Percentiles rank a stretch among this genome's conserved stretches.
Evolutionary conservation across 495 filamentous ascomycete genomes (phyloP).

Genomic region (Podospora anserina): DNA sequence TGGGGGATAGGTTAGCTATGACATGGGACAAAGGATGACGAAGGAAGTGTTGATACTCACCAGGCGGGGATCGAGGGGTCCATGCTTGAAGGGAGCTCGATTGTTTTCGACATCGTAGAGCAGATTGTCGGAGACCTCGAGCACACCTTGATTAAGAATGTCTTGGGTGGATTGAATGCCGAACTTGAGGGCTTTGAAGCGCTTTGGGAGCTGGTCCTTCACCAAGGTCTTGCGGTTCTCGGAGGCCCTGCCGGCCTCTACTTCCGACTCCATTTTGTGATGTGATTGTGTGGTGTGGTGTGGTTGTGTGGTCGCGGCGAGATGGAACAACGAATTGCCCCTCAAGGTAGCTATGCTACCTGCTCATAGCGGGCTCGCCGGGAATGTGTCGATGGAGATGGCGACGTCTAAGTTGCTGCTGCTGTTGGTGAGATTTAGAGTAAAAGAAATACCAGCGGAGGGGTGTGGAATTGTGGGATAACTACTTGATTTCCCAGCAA

Average conservation of each 20-base stretch:
- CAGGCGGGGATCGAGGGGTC: constrained; percentile 80
- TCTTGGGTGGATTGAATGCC: constrained; percentile 89
- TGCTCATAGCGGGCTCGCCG: constrained; percentile 16
- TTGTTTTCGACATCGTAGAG: constrained; percentile 81
- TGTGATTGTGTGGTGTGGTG: neutral
- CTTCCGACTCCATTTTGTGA: constrained; percentile 15
- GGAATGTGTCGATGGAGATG: neutral
- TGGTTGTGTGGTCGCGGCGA: constrained; percentile 2
- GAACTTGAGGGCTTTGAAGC: constrained; percentile 90
- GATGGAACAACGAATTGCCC: neutral
- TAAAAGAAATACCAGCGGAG: neutral
- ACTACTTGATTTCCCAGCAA: neutral
- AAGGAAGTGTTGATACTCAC: constrained; percentile 28
- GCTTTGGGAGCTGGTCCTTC: constrained; percentile 72
- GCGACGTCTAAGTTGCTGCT: neutral
- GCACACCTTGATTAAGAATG: constrained; percentile 87
- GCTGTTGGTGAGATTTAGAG: too few species aligned
- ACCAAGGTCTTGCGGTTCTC: constrained; percentile 73
- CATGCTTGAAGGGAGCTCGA: constrained; percentile 68
- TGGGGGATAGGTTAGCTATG: neutral
- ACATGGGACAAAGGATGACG: neutral
- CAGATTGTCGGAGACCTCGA: constrained; percentile 86
- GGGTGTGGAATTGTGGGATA: neutral
- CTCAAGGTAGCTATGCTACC: constrained; percentile 20
- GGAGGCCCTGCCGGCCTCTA: constrained; percentile 9